Conservation (phyloP, 2,329 filamentous ascomycete genomes). For the Hymenoscyphus occultus region DNA sequence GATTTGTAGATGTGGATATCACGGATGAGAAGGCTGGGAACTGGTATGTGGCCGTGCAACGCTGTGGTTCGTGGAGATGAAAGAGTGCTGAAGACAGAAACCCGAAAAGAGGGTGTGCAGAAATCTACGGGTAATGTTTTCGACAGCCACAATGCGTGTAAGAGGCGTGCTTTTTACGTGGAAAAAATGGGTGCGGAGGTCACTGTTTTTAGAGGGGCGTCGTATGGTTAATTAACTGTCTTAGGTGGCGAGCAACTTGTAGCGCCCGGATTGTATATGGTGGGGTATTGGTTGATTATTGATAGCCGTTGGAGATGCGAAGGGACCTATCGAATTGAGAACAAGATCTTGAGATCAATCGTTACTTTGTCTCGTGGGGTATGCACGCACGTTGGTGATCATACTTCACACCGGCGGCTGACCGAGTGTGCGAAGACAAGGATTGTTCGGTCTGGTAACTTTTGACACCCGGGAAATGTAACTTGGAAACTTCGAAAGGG, state of each 20-base stretch:
- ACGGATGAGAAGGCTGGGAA: not conserved
- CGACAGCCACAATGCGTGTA: not conserved
- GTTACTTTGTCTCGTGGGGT: not conserved
- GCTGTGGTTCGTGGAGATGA: not conserved
- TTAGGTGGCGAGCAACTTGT: not conserved
- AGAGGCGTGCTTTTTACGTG: conserved; percentile 3
- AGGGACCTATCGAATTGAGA: not conserved
- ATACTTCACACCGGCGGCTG: not conserved
- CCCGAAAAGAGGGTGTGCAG: not conserved
- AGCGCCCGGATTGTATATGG: not conserved
- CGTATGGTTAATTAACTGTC: not conserved
- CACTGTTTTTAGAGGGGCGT: not conserved
- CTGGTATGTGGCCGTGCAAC: not conserved
- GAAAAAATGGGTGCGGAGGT: not conserved
- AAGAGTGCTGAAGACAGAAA: not conserved
- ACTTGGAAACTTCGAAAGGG: not conserved
- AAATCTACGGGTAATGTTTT: not conserved
- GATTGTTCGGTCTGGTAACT: not conserved
- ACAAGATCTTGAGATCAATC: not conserved
- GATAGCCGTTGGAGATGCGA: not conserved
- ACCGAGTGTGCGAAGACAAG: not conserved
- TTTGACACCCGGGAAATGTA: not conserved
- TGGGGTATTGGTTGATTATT: not conserved
- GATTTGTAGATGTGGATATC: not conserved
- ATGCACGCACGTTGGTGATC: conserved; percentile 3